phyloP scores from a whole-genome alignment of 192 early-diverging fungal species.

The Diversispora epigaea region DNA sequence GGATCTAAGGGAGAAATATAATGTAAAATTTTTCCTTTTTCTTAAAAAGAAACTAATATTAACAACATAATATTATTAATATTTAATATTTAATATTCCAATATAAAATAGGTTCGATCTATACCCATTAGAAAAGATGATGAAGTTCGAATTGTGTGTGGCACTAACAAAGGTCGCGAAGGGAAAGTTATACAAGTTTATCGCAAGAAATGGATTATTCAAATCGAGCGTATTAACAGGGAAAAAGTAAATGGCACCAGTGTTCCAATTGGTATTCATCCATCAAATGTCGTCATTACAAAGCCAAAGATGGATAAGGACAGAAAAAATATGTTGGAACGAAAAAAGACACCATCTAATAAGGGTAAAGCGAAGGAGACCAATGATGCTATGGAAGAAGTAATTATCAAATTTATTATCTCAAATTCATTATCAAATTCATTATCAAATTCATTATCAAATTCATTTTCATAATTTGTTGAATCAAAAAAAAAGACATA shows the following conservation, averaged over 20 bases:
- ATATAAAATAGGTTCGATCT: constrained; percentile 68
- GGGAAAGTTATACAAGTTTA: constrained; percentile 96
- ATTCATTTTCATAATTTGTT: too few species aligned
- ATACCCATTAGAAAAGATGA: constrained; percentile 98
- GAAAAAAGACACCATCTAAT: constrained; percentile 66
- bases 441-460: too few species aligned
- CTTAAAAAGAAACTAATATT: constrained; percentile 5
- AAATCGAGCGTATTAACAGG: constrained; percentile 93
- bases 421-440: too few species aligned
- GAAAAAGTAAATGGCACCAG: constrained; percentile 98
- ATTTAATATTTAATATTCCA: constrained; percentile 5
- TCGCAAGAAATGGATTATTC: constrained; percentile 99
- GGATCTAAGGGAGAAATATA: constrained; percentile 97
- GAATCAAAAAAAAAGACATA: too few species aligned
- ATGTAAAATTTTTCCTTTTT: constrained; percentile 56
- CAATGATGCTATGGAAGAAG: not conserved
- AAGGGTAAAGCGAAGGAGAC: not conserved
- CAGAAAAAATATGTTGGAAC: constrained; percentile 84
- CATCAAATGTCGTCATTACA: constrained; percentile 98
- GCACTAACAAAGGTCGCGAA: constrained; percentile 94
- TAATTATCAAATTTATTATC: too few species aligned
- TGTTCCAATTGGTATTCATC: constrained; percentile 91
- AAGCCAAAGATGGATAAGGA: constrained; percentile 96
- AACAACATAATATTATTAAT: not conserved
- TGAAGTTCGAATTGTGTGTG: constrained; percentile 94